Percentiles rank a stretch among this genome's conserved stretches.
These are phyloP conservation scores for Teunomyces lycoperdinae DNA, from an alignment of 805 yeast genomes.

Conservation along the genomic window DNA sequence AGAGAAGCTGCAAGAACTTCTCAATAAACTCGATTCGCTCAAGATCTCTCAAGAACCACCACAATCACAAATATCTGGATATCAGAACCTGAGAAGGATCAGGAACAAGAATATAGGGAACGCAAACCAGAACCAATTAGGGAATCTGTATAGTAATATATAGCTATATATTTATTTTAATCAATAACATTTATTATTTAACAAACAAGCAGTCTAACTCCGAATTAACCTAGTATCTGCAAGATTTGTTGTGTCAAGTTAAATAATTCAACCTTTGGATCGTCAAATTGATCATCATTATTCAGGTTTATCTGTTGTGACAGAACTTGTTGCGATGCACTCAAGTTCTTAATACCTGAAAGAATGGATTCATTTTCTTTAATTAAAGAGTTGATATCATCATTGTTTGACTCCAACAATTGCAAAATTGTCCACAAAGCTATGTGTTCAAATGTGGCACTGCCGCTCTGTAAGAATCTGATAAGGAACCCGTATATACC, in stretches of 20 bases:
- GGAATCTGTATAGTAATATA: background rate
- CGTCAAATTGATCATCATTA: conserved; percentile 43
- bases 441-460: conserved; percentile 95
- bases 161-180: background rate
- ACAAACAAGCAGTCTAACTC: background rate
- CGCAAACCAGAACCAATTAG: background rate
- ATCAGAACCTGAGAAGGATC: background rate
- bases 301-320: conserved; percentile 20
- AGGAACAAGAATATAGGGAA: background rate
- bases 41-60: background rate
- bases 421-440: conserved; percentile 97
- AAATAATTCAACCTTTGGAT: conserved; percentile 62
- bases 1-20: conserved; percentile 3
- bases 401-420: conserved; percentile 81
- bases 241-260: conserved; percentile 67
- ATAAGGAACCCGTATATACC: conserved; percentile 84
- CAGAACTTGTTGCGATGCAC: conserved; percentile 38
- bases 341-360: conserved; percentile 50
- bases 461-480: conserved; percentile 75
- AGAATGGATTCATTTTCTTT: conserved; percentile 54
- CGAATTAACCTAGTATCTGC: conserved; percentile 43
- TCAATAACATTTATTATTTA: conserved; percentile 3
- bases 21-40: background rate
- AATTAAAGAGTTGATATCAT: conserved; percentile 53
- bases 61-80: background rate